Evolutionary conservation across 1,139 yeast genomes (phyloP).

Genomic region (Magnusiomyces fungicola): DNA sequence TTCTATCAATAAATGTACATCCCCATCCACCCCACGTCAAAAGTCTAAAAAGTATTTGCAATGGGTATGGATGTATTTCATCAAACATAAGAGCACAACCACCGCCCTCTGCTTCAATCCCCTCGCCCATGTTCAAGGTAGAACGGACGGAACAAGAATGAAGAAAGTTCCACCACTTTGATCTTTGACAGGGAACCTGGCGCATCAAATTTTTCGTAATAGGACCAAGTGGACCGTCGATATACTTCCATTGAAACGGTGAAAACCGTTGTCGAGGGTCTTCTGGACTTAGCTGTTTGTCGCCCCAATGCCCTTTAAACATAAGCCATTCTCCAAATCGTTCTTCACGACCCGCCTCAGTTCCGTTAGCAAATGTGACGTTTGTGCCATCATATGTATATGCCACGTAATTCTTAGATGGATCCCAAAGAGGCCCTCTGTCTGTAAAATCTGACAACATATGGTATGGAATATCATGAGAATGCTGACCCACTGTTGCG

Average conservation of each 20-base stretch:
- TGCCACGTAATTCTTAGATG: constrained; percentile 69
- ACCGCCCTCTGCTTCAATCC: constrained; percentile 74
- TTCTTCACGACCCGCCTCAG: constrained; percentile 48
- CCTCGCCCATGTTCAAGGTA: constrained; percentile 74
- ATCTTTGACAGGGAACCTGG: constrained; percentile 66
- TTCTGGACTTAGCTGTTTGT: constrained; percentile 51
- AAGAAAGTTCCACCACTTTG: constrained; percentile 76
- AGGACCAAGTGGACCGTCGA: constrained; percentile 92
- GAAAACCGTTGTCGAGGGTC: constrained; percentile 83
- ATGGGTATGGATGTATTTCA: constrained; percentile 25
- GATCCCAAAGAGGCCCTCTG: constrained; percentile 93
- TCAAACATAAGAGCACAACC: constrained; percentile 30
- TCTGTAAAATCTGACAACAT: constrained; percentile 90
- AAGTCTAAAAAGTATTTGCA: constrained; percentile 25
- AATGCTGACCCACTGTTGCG: constrained; percentile 92
- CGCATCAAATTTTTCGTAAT: constrained; percentile 66
- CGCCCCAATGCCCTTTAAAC: constrained; percentile 90
- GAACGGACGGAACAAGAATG: constrained; percentile 71
- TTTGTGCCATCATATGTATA: constrained; percentile 63
- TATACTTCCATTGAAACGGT: constrained; percentile 82
- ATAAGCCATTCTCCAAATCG: constrained; percentile 71
- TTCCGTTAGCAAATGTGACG: constrained; percentile 37
- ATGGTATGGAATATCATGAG: constrained; percentile 89
- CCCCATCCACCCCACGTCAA: constrained; percentile 33
- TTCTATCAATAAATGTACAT: constrained; percentile 28